A percentile compares a stretch with the other conserved stretches of the same genome.
Evolutionary conservation across 768 basidiomycete genomes (phyloP).

Genomic region (Pholiota conissans): DNA sequence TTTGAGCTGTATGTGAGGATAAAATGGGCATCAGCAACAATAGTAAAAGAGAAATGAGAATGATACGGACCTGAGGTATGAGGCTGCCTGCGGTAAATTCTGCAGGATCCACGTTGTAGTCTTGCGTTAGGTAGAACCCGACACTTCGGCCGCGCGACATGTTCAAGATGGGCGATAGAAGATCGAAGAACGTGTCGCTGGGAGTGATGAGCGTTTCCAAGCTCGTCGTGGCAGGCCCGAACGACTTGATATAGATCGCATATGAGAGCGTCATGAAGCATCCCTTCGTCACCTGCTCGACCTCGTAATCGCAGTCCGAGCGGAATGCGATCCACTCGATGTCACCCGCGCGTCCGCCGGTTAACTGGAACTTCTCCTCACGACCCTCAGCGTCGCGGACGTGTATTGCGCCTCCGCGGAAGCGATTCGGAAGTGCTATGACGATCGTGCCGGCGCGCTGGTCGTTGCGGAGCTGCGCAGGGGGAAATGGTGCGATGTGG

Average conservation of each 20-base stretch:
- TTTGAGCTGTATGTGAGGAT: conserved; percentile 52
- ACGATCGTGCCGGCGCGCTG: conserved; percentile 71
- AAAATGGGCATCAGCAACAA: background rate
- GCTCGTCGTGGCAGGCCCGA: conserved; percentile 51
- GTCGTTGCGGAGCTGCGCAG: conserved; percentile 55
- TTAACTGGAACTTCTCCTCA: conserved; percentile 63
- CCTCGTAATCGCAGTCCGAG: conserved; percentile 73
- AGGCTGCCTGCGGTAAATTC: conserved; percentile 68
- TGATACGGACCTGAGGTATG: conserved; percentile 61
- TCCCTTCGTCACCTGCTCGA: conserved; percentile 70
- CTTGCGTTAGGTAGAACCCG: conserved; percentile 68
- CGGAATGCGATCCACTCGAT: conserved; percentile 81
- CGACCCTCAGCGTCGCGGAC: conserved; percentile 54
- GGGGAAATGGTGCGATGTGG: conserved; percentile 51
- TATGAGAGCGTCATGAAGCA: conserved; percentile 72
- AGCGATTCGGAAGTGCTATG: conserved; percentile 73
- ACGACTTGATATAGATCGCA: conserved; percentile 67
- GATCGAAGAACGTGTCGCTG: conserved; percentile 72
- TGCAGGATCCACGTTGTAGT: conserved; percentile 71
- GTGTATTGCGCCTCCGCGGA: conserved; percentile 66
- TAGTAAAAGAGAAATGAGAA: background rate
- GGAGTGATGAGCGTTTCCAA: conserved; percentile 70
- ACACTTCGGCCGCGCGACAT: conserved; percentile 69
- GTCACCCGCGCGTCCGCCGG: conserved; percentile 61
- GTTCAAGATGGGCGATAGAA: conserved; percentile 71